Conservation (phyloP, 305 asterid species). For the Euphrasia arctica region DNA sequence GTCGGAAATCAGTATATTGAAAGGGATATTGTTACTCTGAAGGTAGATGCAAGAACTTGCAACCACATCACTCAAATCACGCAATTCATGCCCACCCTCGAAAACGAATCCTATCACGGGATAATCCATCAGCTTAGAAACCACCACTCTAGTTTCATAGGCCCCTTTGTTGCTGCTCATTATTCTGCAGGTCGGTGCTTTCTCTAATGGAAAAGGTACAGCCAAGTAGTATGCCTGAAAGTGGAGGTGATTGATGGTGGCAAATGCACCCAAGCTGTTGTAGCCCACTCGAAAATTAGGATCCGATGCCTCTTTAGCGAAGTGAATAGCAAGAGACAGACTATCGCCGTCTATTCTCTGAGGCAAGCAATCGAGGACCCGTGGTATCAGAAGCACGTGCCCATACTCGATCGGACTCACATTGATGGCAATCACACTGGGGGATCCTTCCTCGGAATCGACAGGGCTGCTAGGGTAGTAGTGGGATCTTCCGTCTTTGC, state of each 20-base stretch:
- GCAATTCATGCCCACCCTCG: conserved; percentile 45
- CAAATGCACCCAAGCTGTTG: conserved; percentile 77
- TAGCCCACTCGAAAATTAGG: conserved; percentile 66
- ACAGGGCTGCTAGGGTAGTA: conserved; percentile 32
- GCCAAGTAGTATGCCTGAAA: conserved; percentile 63
- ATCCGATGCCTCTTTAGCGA: conserved; percentile 52
- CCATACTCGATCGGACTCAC: conserved; percentile 85
- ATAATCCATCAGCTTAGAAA: conserved; percentile 54
- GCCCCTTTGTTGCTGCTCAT: conserved; percentile 39
- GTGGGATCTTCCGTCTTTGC: conserved; percentile 28
- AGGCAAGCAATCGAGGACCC: conserved; percentile 59
- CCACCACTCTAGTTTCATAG: conserved; percentile 37
- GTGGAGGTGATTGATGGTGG: conserved; percentile 78
- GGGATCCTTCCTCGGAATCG: conserved; percentile 35
- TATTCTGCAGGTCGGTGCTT: conserved; percentile 43
- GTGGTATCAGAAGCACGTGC: conserved; percentile 68
- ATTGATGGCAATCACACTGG: conserved; percentile 56
- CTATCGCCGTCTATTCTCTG: conserved; percentile 53
- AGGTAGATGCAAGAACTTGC: conserved; percentile 54
- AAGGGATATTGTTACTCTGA: conserved; percentile 56
- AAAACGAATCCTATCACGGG: conserved; percentile 64
- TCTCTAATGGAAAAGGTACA: conserved; percentile 58
- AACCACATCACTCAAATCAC: conserved; percentile 44
- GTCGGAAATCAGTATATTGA: conserved; percentile 56
- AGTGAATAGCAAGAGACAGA: conserved; percentile 50